Conservation (phyloP, 495 filamentous ascomycete genomes). For the Aspergillus heteromorphus region DNA sequence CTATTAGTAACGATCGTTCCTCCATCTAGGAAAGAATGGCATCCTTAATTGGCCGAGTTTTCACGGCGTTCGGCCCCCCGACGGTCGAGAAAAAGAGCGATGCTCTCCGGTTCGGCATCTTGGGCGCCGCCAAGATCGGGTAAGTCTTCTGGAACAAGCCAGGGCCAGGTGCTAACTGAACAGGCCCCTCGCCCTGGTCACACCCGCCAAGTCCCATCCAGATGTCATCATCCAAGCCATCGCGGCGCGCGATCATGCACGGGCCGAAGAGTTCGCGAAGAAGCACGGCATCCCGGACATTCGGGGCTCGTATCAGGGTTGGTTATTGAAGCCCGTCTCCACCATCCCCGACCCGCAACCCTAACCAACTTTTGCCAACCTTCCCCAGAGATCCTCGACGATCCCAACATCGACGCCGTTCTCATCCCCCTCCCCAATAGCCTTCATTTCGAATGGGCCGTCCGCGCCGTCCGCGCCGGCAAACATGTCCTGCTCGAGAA, state of each 20-base stretch:
- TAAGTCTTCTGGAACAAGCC: too few species aligned
- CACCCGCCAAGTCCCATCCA: conserved; percentile 44
- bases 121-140: conserved; percentile 47
- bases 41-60: not conserved
- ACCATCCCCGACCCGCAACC: not conserved
- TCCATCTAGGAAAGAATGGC: too few species aligned
- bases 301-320: conserved; percentile 32
- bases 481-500: conserved; percentile 60
- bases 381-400: conserved; percentile 52
- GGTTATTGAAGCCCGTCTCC: not conserved
- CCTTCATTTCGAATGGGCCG: conserved; percentile 51
- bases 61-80: conserved; percentile 23
- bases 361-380: too few species aligned
- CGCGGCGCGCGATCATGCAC: conserved; percentile 43
- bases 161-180: not conserved
- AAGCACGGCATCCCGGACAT: conserved; percentile 48
- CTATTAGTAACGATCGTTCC: too few species aligned
- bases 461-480: conserved; percentile 43
- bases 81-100: conserved; percentile 25
- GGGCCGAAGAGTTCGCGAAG: conserved; percentile 48
- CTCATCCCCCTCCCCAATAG: conserved; percentile 49
- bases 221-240: conserved; percentile 53
- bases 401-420: conserved; percentile 45
- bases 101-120: conserved; percentile 40
- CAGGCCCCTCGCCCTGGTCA: conserved; percentile 45